Evolutionary conservation across 306 rosid species (phyloP), one percentile per base, ranked within the genome.

Genomic region (Canavalia ensiformis): DNA sequence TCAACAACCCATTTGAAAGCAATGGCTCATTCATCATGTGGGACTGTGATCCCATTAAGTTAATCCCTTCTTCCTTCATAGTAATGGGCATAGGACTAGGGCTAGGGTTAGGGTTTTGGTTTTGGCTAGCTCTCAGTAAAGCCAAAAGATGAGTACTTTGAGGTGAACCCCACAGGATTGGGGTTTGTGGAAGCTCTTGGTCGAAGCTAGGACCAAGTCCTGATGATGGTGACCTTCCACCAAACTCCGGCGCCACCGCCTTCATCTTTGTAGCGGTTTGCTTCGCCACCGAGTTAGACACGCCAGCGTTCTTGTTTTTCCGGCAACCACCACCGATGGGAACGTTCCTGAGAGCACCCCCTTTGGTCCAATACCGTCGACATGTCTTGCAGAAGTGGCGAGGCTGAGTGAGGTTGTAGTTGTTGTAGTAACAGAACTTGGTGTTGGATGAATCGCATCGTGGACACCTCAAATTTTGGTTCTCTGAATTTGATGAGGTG

Each of bases 381-480:
- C 99, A 95, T 12, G 97, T 91, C 88, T 95, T 95, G 88, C 99
- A 95, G 89, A 95, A 95, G 86, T 95, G 97, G 66, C 99, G 99
- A 9, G 99, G 99, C 89, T 95, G 98, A 39, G 98, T 91, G 81
- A 95, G 97, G 87, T 95, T 95, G 90, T 81, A 81, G 68, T 81
- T 81, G 52, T 81, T 81, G 80, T 81, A 81, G 84, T 81, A 94
- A 80, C 98, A 94, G 73, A 94, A 94, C 87, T 94, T 94, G 3
- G 98, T 94, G 91, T 94, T 91, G 84, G 97, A 65, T 5, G 84
- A 81, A 41, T 81, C 84, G 2, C 84, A 81, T 41, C 84, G 74
- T 3, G 84, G 84, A 55, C 99, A 96, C 78, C 96, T 87, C 86
- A 95, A 73, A 31, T 83, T 89, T 12, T 90, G 94, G 64, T 76